phyloP scores from a whole-genome alignment of 139 green algal species.

The Coccomyxa sp. region DNA sequence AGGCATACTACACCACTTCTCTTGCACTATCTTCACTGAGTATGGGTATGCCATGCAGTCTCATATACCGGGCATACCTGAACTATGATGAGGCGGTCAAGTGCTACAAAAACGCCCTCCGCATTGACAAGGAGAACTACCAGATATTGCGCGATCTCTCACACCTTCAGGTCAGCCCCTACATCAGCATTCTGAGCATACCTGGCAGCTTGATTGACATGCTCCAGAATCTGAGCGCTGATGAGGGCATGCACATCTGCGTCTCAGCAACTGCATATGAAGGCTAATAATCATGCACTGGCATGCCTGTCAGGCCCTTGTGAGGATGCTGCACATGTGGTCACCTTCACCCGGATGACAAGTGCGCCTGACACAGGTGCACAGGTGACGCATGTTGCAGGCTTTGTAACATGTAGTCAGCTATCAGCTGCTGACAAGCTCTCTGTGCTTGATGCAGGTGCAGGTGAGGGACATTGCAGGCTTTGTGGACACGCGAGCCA shows the following conservation, averaged over 20 bases:
- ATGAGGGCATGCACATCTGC: no score
- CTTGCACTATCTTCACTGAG: background rate
- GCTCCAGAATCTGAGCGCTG: no score
- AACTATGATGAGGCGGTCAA: constrained; percentile 98
- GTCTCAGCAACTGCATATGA: no score
- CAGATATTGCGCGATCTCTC: constrained; percentile 91
- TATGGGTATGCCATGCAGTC: constrained; percentile 33
- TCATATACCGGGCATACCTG: constrained; percentile 90
- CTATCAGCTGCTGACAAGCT: no score
- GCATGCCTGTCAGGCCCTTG: no score
- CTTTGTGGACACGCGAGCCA: constrained; percentile 86
- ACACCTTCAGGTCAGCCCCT: constrained; percentile 64
- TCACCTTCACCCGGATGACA: no score
- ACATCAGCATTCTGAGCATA: background rate
- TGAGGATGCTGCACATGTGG: no score
- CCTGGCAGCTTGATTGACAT: background rate
- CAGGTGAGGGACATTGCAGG: constrained; percentile 90
- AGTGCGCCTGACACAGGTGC: no score
- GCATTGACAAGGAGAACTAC: constrained; percentile 89
- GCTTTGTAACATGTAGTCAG: no score
- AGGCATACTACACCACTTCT: background rate
- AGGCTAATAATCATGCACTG: no score
- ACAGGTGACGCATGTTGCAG: no score
- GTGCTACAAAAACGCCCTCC: constrained; percentile 97
- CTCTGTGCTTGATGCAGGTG: constrained; percentile 56